Evolutionary conservation across 2,329 filamentous ascomycete species (phyloP).

Genomic region (Claviceps humidiphila): DNA sequence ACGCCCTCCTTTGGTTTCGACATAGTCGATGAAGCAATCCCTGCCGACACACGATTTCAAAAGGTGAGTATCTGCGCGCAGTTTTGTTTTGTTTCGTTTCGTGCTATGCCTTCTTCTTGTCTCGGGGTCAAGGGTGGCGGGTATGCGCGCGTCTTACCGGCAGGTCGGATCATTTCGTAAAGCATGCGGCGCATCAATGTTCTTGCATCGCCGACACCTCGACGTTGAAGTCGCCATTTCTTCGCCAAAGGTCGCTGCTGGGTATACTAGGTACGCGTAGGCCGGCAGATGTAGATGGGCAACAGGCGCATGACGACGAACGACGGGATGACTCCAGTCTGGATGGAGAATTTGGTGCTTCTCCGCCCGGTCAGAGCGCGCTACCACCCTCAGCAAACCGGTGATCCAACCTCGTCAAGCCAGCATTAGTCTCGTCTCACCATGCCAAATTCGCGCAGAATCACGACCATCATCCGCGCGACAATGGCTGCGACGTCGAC

Average conservation of each 20-base stretch:
- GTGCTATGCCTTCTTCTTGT: neutral
- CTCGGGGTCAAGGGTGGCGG: neutral
- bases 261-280: neutral
- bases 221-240: constrained; percentile 3
- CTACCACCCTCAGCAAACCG: neutral
- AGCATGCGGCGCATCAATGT: constrained; percentile 14
- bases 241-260: neutral
- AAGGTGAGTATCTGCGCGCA: neutral
- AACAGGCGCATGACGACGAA: neutral
- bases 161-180: constrained; percentile 21
- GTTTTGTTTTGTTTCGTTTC: neutral
- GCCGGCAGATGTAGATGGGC: neutral
- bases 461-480: neutral
- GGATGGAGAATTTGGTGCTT: neutral
- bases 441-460: neutral
- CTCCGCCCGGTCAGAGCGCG: neutral
- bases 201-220: constrained; percentile 23
- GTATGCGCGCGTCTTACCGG: constrained; percentile 11
- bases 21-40: constrained; percentile 65
- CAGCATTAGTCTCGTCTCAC: neutral
- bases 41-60: constrained; percentile 10
- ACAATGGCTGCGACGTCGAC: neutral
- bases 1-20: constrained; percentile 67
- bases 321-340: neutral
- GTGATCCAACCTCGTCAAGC: neutral